Evolutionary conservation across 1,284 basidiomycete genomes (phyloP), one percentile per base, ranked within the genome.

Genomic region (Melanopsichium pennsylvanicum): DNA sequence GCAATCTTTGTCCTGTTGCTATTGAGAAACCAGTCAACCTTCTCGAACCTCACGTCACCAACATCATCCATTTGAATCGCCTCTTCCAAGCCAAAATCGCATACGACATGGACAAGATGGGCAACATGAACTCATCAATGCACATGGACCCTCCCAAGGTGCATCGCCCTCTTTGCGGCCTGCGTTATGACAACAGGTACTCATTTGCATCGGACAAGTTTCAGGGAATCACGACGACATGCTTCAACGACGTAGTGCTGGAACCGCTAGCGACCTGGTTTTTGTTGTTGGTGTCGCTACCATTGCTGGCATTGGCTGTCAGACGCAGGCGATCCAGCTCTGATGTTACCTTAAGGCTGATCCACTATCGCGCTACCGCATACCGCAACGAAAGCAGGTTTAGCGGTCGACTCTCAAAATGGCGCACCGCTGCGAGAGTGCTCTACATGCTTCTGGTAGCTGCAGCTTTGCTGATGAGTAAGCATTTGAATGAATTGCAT

Each of bases 211-310:
- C 67, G 12, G 29, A 36, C 41, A 29, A 38, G 41, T 21, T 38
- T 12, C 29, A 35, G 16, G 48, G 55, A 32, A 38, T 69, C 16
- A 62, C 63, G 3, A 51, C 50, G 16, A 72, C 62, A 10, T 74
- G 72, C 70, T 72, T 74, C 48, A 60, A 69, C 46, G 72, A 74
- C 33, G 67, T 67, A 3, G 52, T 74, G 13, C 56, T 74, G 21
- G 70, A 62, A 18, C 72, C 72, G 2, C 43, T 74, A 19, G 70
- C 70, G 18, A 66, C 66, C 3, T 74, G 70, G 72, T 27, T 63
- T 23, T 33, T 70, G 25, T 25, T 74, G 13, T 15, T 73, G 12
- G 49, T 60, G 33, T 36, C 70, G 7, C 22, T 74, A 16, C 57
- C 52, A 4, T 12, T 57, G 42, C 43, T 72, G 5, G 54, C 31